Base-by-base conservation (phyloP, 2,329 filamentous ascomycete species). In the Ceratocystis alfenasii region DNA sequence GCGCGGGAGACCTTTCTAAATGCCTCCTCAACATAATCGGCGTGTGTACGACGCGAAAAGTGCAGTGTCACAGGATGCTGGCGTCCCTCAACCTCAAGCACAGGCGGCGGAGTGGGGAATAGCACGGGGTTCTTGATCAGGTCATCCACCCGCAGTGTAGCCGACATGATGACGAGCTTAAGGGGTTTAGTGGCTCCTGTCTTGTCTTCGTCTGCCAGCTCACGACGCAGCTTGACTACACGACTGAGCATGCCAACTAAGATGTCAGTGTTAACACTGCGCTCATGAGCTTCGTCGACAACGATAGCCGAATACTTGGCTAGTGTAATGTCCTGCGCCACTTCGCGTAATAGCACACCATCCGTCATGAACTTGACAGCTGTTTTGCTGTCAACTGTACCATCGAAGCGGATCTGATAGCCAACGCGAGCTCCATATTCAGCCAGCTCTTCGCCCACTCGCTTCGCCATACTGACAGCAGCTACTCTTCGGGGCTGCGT, bases 321-420 rank as follows among this genome's bases (percentile, higher is more conserved):
- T 57, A 99, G 77, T 0, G 90, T 82, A 72, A 97, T 90, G 73
- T 99, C 94, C 69, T 94, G 87, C 0, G 89, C 87, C 65, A 96
- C 87, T 75, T 99, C 94, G 66, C 94, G 87, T 8, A 99, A 81
- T 68, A 99, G 79, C 33, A 99, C 91, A 81, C 94, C 94, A 75
- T 99, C 94, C 0, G 94, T 99, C 92, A 99, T 96, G 77, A 97
- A 99, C 74, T 99, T 99, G 74, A 99, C 84, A 5, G 90, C 88
- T 0, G 94, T 99, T 64, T 90, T 87, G 33, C 85, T 79, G 62
- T 86, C 84, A 1, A 88, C 86, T 0, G 87, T 93, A 62, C 88
- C 90, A 73, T 99, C 94, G 70, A 97, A 99, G 28, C 95, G 88
- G 71, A 99, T 96, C 74, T 92, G 94, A 74, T 97, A 95, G 3